Evolutionary conservation across 2,329 filamentous ascomycete species (phyloP).

Genomic region (Elsinoe necatrix): DNA sequence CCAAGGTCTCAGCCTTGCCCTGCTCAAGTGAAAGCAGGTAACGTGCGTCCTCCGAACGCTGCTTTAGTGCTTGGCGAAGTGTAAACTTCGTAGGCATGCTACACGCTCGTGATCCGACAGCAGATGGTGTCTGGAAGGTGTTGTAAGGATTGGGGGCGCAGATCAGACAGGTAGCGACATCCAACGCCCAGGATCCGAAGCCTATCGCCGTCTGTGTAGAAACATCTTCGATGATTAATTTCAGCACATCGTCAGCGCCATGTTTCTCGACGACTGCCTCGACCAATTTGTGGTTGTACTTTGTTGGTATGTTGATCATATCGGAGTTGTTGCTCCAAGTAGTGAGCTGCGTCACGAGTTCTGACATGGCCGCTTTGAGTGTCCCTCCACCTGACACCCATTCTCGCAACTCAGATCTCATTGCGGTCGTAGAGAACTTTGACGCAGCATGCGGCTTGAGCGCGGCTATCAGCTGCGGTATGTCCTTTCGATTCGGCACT

Average conservation of each 20-base stretch:
- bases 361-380: conserved; percentile 20
- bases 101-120: conserved; percentile 31
- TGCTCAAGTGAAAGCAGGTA: conserved; percentile 52
- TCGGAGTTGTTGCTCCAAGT: conserved; percentile 53
- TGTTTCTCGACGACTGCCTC: conserved; percentile 53
- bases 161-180: conserved; percentile 60
- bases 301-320: conserved; percentile 47
- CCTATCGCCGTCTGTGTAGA: conserved; percentile 52
- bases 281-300: conserved; percentile 65
- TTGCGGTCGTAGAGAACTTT: conserved; percentile 53
- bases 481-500: conserved; percentile 58
- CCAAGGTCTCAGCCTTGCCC: conserved; percentile 45
- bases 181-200: conserved; percentile 55
- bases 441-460: conserved; percentile 52
- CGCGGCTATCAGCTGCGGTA: conserved; percentile 59
- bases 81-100: conserved; percentile 7
- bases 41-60: conserved; percentile 44
- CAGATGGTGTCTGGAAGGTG: conserved; percentile 26
- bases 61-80: conserved; percentile 26
- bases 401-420: conserved; percentile 58
- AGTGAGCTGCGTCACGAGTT: conserved; percentile 54
- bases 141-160: conserved; percentile 50
- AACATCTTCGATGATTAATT: conserved; percentile 59
- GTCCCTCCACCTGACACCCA: conserved; percentile 50
- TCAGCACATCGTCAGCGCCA: conserved; percentile 53